Evolutionary conservation across 805 yeast genomes (phyloP).

Genomic region (Maudiozyma barnettii): DNA sequence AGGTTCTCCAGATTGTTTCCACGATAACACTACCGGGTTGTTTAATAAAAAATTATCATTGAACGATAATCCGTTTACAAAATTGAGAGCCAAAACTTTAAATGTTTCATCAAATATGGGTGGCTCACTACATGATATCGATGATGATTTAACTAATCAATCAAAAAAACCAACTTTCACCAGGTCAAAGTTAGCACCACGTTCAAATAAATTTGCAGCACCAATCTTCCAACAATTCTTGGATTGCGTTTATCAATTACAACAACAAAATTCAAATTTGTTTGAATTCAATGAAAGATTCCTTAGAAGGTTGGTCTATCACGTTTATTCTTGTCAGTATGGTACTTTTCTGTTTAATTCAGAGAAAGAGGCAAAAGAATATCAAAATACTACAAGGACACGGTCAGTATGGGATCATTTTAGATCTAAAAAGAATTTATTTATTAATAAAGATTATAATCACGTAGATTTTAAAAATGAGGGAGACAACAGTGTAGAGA

Average conservation of each 20-base stretch:
- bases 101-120: no score
- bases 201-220: conserved; percentile 48
- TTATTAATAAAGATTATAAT: conserved; percentile 43
- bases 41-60: not conserved
- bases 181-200: not conserved
- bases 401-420: conserved; percentile 92
- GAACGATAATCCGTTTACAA: conserved; percentile 1
- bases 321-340: conserved; percentile 86
- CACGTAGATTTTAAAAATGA: conserved; percentile 2
- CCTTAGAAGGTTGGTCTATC: conserved; percentile 74
- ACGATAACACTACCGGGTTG: conserved; percentile 26
- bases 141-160: not conserved
- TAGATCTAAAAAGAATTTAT: conserved; percentile 62
- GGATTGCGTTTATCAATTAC: conserved; percentile 78
- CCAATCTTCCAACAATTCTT: conserved; percentile 93
- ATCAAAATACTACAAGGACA: conserved; percentile 39
- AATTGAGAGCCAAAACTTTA: not conserved
- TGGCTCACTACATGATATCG: no score
- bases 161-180: not conserved
- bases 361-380: conserved; percentile 51
- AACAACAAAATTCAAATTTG: conserved; percentile 54
- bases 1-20: conserved; percentile 41
- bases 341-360: conserved; percentile 78
- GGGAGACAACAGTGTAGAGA: conserved; percentile 15
- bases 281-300: conserved; percentile 90